These are phyloP conservation scores for Talaromyces pinophilus DNA, from an alignment of 2,329 filamentous ascomycete species.

Conservation along the genomic window DNA sequence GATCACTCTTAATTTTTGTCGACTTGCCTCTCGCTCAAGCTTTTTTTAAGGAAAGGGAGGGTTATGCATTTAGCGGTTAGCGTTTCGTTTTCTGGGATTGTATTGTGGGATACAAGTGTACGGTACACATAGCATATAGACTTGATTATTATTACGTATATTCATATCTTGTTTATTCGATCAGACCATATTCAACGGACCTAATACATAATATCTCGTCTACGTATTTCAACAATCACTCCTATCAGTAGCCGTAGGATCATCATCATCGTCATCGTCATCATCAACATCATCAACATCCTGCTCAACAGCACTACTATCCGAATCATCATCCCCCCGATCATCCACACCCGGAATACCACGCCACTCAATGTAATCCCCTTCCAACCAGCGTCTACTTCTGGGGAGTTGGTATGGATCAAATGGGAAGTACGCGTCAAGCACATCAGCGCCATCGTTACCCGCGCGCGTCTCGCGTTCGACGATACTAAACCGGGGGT, in stretches of 20 bases:
- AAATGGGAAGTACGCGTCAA: slow-evolving; percentile 96
- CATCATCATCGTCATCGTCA: slow-evolving; percentile 36
- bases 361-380: slow-evolving; percentile 80
- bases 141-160: not conserved
- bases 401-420: slow-evolving; percentile 90
- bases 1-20: slow-evolving; percentile 25
- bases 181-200: not conserved
- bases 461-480: slow-evolving; percentile 59
- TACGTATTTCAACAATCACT: not conserved
- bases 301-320: slow-evolving; percentile 38
- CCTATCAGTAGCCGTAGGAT: slow-evolving; percentile 28
- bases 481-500: slow-evolving; percentile 44
- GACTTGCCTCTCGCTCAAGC: no score
- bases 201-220: not conserved
- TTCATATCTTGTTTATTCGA: not conserved
- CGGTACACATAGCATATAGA: slow-evolving; percentile 1
- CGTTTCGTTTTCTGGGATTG: not conserved
- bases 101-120: not conserved
- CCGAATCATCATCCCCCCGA: slow-evolving; percentile 52
- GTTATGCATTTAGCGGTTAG: not conserved
- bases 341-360: slow-evolving; percentile 69
- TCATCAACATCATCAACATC: slow-evolving; percentile 30
- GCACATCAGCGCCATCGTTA: slow-evolving; percentile 76
- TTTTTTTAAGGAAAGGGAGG: not conserved
- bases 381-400: slow-evolving; percentile 84